These are phyloP conservation scores for Dactylellina haptotyla DNA, from an alignment of 2,329 filamentous ascomycete species.

Conservation along the genomic window DNA sequence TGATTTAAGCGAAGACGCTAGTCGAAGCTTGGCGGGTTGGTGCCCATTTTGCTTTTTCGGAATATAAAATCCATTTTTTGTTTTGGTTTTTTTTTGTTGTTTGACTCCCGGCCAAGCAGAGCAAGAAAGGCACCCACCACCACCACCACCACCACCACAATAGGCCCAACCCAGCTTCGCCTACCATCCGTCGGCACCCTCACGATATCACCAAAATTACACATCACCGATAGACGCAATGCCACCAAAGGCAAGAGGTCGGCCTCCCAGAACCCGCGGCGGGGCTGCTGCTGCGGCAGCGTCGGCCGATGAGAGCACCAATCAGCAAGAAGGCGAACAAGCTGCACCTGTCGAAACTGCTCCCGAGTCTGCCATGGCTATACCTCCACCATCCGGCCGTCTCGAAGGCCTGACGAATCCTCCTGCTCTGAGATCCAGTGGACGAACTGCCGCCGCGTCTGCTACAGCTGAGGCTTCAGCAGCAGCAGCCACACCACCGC, in stretches of 20 bases:
- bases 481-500: conserved; percentile 16
- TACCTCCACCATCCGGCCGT: conserved; percentile 56
- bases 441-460: conserved; percentile 5
- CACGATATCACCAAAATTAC: neutral
- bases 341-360: conserved; percentile 4
- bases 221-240: conserved; percentile 14
- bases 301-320: neutral
- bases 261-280: conserved; percentile 13
- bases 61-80: conserved; percentile 34
- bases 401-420: conserved; percentile 55
- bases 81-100: conserved; percentile 10
- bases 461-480: neutral
- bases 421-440: conserved; percentile 2
- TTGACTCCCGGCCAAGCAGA: neutral
- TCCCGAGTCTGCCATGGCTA: conserved; percentile 50
- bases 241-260: conserved; percentile 38
- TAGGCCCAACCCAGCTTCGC: neutral
- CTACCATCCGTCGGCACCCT: neutral
- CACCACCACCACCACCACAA: neutral
- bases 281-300: conserved; percentile 10
- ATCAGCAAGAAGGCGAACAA: conserved; percentile 9
- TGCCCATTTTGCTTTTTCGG: conserved; percentile 35
- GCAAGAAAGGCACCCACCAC: neutral
- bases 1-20: conserved; percentile 40
- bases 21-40: conserved; percentile 40